Evolutionary conservation across 495 filamentous ascomycete species (phyloP).

Genomic region (Penicillium pulvis): DNA sequence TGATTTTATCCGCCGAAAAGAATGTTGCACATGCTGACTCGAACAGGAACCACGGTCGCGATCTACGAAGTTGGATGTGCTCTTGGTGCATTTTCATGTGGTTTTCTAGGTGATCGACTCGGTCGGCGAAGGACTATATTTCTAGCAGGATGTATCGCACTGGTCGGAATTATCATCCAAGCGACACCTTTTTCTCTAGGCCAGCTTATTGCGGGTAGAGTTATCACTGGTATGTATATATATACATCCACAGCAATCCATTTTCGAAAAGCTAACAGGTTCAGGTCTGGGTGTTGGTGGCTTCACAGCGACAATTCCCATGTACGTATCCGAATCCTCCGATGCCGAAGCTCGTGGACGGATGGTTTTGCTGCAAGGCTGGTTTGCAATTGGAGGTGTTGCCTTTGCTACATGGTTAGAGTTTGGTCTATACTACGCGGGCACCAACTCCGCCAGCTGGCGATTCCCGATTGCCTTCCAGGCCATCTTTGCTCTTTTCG

Average conservation of each 20-base stretch:
- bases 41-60: constrained; percentile 38
- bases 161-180: constrained; percentile 24
- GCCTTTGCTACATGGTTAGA: constrained; percentile 62
- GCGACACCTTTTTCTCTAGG: constrained; percentile 23
- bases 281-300: constrained; percentile 63
- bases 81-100: constrained; percentile 44
- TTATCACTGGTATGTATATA: constrained; percentile 20
- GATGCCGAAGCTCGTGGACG: constrained; percentile 64
- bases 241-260: not conserved
- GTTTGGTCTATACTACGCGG: constrained; percentile 61
- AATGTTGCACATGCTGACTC: not conserved
- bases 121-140: constrained; percentile 43
- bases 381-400: constrained; percentile 63
- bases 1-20: not conserved
- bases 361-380: constrained; percentile 67
- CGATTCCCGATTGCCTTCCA: constrained; percentile 68
- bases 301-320: constrained; percentile 49
- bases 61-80: constrained; percentile 49
- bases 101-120: constrained; percentile 44
- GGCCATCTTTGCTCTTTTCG: constrained; percentile 56
- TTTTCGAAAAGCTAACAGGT: constrained; percentile 11
- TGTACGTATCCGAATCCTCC: constrained; percentile 68
- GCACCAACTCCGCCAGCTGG: constrained; percentile 58
- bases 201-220: constrained; percentile 29
- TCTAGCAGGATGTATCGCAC: constrained; percentile 22